A percentile compares a stretch with the other conserved stretches of the same genome.
Evolutionary conservation across 257 asterid species (phyloP).

Genomic region (Solanum appendiculatum): DNA sequence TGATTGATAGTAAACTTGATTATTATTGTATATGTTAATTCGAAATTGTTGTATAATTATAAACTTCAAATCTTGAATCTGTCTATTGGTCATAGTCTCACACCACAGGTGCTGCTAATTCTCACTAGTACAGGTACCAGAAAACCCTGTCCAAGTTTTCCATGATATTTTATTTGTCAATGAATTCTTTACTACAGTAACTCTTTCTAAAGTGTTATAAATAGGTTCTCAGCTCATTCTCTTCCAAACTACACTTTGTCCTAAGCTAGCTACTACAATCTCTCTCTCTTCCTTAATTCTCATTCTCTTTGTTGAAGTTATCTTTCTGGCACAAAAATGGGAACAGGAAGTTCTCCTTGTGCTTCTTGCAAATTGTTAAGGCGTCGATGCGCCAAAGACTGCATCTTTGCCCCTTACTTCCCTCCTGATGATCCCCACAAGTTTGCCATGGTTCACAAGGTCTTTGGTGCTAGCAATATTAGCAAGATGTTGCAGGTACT

Average conservation of each 20-base stretch:
- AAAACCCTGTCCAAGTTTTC: background rate
- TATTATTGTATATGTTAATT: background rate
- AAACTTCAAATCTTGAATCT: too few species aligned
- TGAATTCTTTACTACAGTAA: constrained; percentile 1
- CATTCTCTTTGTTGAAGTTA: background rate
- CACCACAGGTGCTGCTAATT: too few species aligned
- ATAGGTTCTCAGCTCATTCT: constrained; percentile 18
- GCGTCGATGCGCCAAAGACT: constrained; percentile 89
- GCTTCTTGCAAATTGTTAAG: constrained; percentile 86
- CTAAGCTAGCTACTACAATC: background rate
- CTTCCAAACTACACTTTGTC: constrained; percentile 11
- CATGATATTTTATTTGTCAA: constrained; percentile 9
- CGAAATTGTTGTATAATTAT: too few species aligned
- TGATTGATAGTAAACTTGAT: background rate
- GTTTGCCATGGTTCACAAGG: constrained; percentile 95
- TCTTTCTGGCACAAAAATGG: constrained; percentile 14
- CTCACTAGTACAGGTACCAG: background rate
- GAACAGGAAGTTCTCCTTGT: constrained; percentile 77
- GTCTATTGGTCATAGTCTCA: too few species aligned
- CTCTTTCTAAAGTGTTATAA: constrained; percentile 14
- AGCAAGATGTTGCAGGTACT: constrained; percentile 93
- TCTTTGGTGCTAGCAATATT: constrained; percentile 88
- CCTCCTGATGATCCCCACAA: constrained; percentile 95
- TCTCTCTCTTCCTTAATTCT: background rate
- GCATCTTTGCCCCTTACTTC: constrained; percentile 80